These are phyloP conservation scores for Pseudocercospora fijiensis DNA, from an alignment of 2,329 filamentous ascomycete genomes.

Conservation along the genomic window DNA sequence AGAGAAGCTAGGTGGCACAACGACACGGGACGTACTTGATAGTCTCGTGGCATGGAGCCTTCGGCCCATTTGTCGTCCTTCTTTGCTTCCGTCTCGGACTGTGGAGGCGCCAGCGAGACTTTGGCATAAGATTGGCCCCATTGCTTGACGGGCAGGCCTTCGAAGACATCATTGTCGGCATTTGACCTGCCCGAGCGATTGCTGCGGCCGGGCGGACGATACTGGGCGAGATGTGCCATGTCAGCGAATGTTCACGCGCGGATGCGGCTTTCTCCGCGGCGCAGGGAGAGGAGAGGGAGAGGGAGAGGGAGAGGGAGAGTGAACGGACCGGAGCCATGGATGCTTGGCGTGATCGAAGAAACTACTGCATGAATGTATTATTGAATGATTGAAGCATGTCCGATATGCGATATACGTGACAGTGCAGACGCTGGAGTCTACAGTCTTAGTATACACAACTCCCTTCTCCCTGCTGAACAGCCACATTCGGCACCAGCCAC, in stretches of 20 bases:
- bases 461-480: not conserved
- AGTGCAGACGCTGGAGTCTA: not conserved
- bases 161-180: constrained; percentile 64
- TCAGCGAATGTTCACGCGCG: constrained; percentile 12
- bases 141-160: constrained; percentile 84
- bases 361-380: not conserved
- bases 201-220: constrained; percentile 57
- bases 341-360: too few species aligned
- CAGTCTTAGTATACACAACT: too few species aligned
- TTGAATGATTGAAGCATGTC: not conserved
- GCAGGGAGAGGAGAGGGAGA: too few species aligned
- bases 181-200: constrained; percentile 58
- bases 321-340: not conserved
- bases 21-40: constrained; percentile 43
- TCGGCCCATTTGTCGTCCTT: constrained; percentile 71
- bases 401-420: not conserved
- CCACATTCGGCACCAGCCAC: not conserved
- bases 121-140: constrained; percentile 63
- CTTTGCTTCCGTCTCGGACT: constrained; percentile 26
- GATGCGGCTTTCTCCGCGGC: too few species aligned
- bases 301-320: not conserved
- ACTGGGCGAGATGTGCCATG: constrained; percentile 43
- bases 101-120: constrained; percentile 36
- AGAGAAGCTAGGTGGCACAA: not conserved
- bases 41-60: constrained; percentile 85